Conservation (phyloP, 768 basidiomycete species). For the Tulasnella sp. region DNA sequence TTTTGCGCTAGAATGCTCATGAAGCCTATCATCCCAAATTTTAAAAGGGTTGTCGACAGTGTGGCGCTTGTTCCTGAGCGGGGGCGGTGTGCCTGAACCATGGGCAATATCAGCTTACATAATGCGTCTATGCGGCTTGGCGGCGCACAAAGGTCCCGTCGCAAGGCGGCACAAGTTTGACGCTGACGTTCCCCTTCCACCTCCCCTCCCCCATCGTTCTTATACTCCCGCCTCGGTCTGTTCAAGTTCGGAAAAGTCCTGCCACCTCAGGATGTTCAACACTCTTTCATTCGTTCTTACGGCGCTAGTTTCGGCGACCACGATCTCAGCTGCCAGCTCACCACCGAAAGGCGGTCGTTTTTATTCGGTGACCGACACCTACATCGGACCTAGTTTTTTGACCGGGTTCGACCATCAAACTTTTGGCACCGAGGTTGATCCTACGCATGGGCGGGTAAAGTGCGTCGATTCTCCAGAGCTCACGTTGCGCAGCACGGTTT, state of each 20-base stretch:
- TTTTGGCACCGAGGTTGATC: constrained; percentile 15
- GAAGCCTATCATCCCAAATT: not conserved
- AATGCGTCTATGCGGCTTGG: not conserved
- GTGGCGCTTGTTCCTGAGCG: not conserved
- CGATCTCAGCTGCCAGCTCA: not conserved
- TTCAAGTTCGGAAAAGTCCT: not conserved
- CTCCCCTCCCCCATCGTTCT: not conserved
- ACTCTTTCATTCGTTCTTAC: not conserved
- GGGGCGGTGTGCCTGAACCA: not conserved
- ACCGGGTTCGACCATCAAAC: constrained; percentile 25
- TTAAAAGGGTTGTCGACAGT: not conserved
- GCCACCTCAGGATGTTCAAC: constrained; percentile 13
- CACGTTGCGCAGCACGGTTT: not conserved
- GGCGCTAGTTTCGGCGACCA: not conserved
- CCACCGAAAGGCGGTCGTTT: constrained; percentile 11
- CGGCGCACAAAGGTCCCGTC: not conserved
- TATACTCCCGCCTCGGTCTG: not conserved
- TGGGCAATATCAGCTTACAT: not conserved
- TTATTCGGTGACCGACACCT: constrained; percentile 29
- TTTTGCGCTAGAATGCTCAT: too few species aligned
- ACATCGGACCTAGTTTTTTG: constrained; percentile 30
- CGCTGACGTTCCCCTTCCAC: not conserved
- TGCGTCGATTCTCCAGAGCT: not conserved
- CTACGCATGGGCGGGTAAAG: constrained; percentile 39
- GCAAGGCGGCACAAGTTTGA: not conserved